Evolutionary conservation across 129 eudicot species (phyloP), one percentile per base, ranked within the genome.

Genomic region (Tanacetum coccineum): DNA sequence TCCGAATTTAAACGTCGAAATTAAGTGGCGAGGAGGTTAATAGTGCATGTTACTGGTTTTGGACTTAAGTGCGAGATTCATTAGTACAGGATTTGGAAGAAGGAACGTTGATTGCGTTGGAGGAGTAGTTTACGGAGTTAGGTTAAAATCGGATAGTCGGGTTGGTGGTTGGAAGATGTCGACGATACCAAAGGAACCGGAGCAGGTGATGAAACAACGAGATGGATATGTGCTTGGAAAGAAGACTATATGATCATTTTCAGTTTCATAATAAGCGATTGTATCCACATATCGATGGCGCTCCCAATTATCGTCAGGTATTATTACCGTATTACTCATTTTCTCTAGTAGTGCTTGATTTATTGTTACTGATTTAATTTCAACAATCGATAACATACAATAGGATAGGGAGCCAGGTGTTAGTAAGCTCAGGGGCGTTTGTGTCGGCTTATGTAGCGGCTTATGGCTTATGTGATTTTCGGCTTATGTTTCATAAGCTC

Each of bases 221-320:
- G 96, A 90, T 70, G 98, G 98, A 85, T 86, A 96, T 17, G 98
- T 92, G 57, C 79, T 92, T 25, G 98, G 98, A 17, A 92, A 92
- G 79, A 92, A 84, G 81, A 88, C 98, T 4, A 92, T 92, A 96
- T 66, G 98, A 92, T 63, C 98, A 92, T 84, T 92, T 92, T 79
- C 98, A 96, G 98, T 13, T 92, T 70, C 98, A 92, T 59, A 92
- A 92, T 55, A 92, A 92, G 80, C 89, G 89, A 22, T 70, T 92
- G 71, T 70, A 82, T 65, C 98, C 98, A 4, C 92, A 92, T 15
- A 80, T 92, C 57, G 96, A 92, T 5, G 98, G 98, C 53, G 98
- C 98, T 54, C 98, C 95, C 17, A 92, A 92, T 79, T 92, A 84
- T 70, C 95, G 98, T 59, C 95, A 86, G 98, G 98, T 91, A 14